These are phyloP conservation scores for Schoenoplectus tabernaemontani DNA, from an alignment of 202 grass and related monocot genomes.

Conservation along the genomic window DNA sequence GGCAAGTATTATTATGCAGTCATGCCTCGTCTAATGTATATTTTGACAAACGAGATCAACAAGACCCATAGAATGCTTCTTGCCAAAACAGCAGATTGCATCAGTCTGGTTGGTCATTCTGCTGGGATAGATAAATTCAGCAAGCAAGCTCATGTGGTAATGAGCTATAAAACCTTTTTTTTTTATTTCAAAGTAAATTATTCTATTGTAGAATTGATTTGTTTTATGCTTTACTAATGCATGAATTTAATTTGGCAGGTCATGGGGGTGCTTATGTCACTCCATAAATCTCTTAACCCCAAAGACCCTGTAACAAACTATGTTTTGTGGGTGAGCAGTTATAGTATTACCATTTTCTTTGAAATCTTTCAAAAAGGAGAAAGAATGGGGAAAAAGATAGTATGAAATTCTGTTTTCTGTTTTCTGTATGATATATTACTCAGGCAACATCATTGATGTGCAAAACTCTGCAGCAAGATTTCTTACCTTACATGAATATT, in stretches of 20 bases:
- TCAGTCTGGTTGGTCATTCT: constrained; percentile 80
- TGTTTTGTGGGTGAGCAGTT: constrained; percentile 56
- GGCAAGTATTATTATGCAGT: constrained; percentile 80
- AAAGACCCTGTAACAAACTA: constrained; percentile 82
- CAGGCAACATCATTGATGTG: constrained; percentile 77
- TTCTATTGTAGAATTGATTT: neutral
- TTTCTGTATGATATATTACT: neutral
- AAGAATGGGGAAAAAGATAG: neutral
- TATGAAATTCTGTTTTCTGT: neutral
- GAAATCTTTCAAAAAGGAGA: neutral
- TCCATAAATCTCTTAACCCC: constrained; percentile 84
- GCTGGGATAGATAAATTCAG: constrained; percentile 87
- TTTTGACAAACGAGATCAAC: constrained; percentile 73
- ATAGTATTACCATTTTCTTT: constrained; percentile 6
- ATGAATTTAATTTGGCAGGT: constrained; percentile 38
- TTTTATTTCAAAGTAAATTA: neutral
- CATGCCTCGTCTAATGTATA: constrained; percentile 79
- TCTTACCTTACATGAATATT: constrained; percentile 78
- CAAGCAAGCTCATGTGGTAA: constrained; percentile 68
- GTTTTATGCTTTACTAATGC: neutral
- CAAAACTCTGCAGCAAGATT: constrained; percentile 73
- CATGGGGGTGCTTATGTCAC: constrained; percentile 70
- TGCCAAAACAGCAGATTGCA: constrained; percentile 90
- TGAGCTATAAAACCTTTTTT: neutral
- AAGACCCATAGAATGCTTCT: constrained; percentile 79